phyloP scores from a whole-genome alignment of 495 filamentous ascomycete genomes.

The Chaetomium cochliodes region DNA sequence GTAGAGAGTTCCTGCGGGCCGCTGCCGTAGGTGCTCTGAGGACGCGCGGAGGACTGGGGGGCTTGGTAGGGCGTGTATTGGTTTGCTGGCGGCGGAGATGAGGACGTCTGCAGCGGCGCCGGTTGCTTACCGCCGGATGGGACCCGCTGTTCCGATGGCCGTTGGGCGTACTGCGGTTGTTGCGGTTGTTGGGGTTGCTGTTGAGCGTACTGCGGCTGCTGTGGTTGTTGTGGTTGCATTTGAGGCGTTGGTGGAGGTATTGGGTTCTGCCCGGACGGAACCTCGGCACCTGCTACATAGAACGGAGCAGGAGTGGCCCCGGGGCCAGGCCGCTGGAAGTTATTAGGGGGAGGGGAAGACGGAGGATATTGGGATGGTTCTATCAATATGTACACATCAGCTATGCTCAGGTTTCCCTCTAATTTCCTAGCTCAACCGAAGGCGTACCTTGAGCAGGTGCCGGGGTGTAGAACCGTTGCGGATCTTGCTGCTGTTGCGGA shows the following conservation, averaged over 20 bases:
- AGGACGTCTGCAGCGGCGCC: conserved; percentile 47
- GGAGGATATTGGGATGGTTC: conserved; percentile 45
- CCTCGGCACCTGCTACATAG: conserved; percentile 49
- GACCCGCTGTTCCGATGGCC: conserved; percentile 38
- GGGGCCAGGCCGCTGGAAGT: conserved; percentile 45
- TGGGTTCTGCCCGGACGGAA: conserved; percentile 37
- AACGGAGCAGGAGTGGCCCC: conserved; percentile 41
- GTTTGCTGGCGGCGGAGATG: conserved; percentile 42
- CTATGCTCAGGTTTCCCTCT: conserved; percentile 19
- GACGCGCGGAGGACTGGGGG: conserved; percentile 49
- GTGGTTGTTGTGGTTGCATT: conserved; percentile 28
- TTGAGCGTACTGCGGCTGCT: conserved; percentile 44
- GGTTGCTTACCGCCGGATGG: conserved; percentile 46
- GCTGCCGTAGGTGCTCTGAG: conserved; percentile 67
- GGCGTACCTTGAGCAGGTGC: conserved; percentile 45
- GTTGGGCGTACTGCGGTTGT: conserved; percentile 42
- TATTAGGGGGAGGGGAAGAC: conserved; percentile 46
- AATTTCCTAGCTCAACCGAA: conserved; percentile 33
- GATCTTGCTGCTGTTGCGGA: conserved; percentile 53
- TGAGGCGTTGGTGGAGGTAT: conserved; percentile 37
- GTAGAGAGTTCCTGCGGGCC: conserved; percentile 82
- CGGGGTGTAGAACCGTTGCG: conserved; percentile 70
- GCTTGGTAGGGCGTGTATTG: conserved; percentile 46
- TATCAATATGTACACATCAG: conserved; percentile 37
- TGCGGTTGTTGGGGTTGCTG: conserved; percentile 28